Evolutionary conservation across 768 basidiomycete species (phyloP).

Genomic region (Leccinum barrowsii): DNA sequence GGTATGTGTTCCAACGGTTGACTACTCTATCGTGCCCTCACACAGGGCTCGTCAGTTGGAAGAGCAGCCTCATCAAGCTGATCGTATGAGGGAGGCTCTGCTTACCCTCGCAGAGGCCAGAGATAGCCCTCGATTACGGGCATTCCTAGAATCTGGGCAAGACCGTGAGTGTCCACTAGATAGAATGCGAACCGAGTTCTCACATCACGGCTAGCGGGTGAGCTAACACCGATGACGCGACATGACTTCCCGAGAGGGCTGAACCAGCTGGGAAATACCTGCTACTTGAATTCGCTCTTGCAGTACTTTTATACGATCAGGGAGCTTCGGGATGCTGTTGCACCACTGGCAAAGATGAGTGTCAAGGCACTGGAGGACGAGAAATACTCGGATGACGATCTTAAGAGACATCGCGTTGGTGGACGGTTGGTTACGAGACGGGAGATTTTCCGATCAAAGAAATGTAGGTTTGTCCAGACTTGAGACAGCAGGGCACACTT

Average conservation of each 20-base stretch:
- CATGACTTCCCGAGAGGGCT: constrained; percentile 80
- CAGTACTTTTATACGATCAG: constrained; percentile 97
- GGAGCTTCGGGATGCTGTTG: constrained; percentile 76
- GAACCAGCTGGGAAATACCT: constrained; percentile 86
- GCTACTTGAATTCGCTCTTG: constrained; percentile 73
- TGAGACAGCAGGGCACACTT: constrained; percentile 2
- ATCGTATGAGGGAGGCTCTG: constrained; percentile 73
- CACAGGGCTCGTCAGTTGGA: constrained; percentile 47
- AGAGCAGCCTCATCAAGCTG: constrained; percentile 62
- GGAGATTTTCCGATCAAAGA: constrained; percentile 80
- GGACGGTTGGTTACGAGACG: constrained; percentile 77
- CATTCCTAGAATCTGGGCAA: constrained; percentile 59
- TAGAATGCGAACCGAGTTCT: neutral
- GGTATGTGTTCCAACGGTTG: constrained; percentile 38
- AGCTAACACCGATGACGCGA: constrained; percentile 46
- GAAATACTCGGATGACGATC: constrained; percentile 75
- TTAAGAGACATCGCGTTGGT: constrained; percentile 82
- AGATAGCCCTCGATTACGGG: constrained; percentile 66
- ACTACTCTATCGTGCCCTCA: constrained; percentile 5
- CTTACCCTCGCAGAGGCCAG: constrained; percentile 69
- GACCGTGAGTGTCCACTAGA: constrained; percentile 61
- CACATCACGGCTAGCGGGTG: constrained; percentile 51
- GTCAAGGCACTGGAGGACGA: constrained; percentile 60
- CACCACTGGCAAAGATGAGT: constrained; percentile 52
- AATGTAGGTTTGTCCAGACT: constrained; percentile 54